These are phyloP conservation scores for Odontarrhena argentea DNA, from an alignment of 345 rosid genomes.

Conservation along the genomic window DNA sequence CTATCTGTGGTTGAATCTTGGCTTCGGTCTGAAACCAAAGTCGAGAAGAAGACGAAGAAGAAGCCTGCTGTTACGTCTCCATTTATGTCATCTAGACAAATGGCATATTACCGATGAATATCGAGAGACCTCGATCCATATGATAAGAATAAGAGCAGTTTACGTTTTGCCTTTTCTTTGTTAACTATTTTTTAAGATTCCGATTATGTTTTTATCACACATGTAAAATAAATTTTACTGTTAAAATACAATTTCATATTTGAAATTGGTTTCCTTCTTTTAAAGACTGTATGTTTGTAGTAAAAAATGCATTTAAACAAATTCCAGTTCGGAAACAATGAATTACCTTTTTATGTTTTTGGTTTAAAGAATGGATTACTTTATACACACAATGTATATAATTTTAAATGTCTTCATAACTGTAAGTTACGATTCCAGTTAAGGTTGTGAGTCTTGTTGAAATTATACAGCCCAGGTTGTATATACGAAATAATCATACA, in stretches of 20 bases:
- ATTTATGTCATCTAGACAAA: conserved; percentile 76
- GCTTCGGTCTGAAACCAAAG: conserved; percentile 80
- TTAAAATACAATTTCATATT: neutral
- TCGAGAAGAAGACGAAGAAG: conserved; percentile 57
- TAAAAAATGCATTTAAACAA: too few relatives aligned
- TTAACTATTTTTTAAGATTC: neutral
- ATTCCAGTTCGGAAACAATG: too few relatives aligned
- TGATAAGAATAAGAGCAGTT: conserved; percentile 18
- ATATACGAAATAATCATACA: too few relatives aligned
- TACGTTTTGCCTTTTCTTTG: neutral
- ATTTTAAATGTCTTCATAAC: too few relatives aligned
- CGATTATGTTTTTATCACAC: too few relatives aligned
- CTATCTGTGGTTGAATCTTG: conserved; percentile 88
- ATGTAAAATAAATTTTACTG: neutral
- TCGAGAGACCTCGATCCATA: neutral
- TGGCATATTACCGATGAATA: conserved; percentile 86
- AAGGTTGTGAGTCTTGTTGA: too few relatives aligned
- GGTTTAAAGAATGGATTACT: too few relatives aligned
- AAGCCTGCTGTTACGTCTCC: conserved; percentile 51
- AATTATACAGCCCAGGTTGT: too few relatives aligned
- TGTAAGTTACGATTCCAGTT: too few relatives aligned
- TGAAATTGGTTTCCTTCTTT: neutral
- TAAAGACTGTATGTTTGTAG: neutral
- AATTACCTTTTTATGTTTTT: too few relatives aligned
- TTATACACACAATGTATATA: too few relatives aligned